Conservation (phyloP, 495 filamentous ascomycete species). For the Aspergillus saccharolyticus region DNA sequence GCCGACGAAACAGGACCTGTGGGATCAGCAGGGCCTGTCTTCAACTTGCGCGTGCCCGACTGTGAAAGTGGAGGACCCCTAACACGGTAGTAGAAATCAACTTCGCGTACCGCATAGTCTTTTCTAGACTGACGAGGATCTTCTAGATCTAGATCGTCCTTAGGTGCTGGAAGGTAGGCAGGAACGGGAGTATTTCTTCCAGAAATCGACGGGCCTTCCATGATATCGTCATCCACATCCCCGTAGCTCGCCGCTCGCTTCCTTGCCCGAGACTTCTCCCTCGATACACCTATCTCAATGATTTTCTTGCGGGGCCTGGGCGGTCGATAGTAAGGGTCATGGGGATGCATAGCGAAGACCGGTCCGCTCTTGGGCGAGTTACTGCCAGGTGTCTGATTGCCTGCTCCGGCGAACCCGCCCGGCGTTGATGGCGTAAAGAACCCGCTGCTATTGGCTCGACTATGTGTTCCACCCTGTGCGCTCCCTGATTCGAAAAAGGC, state of each 20-base stretch:
- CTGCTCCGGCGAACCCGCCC: constrained; percentile 61
- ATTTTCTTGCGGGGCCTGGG: constrained; percentile 63
- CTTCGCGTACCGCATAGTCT: constrained; percentile 88
- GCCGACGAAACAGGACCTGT: constrained; percentile 84
- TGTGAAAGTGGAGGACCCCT: constrained; percentile 84
- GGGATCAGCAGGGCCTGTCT: constrained; percentile 92
- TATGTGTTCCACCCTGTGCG: constrained; percentile 43
- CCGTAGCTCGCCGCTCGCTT: constrained; percentile 37
- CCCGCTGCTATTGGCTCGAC: constrained; percentile 45
- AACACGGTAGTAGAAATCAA: constrained; percentile 92
- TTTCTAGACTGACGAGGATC: constrained; percentile 51
- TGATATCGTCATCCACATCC: constrained; percentile 33
- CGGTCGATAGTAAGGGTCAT: constrained; percentile 79
- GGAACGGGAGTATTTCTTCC: constrained; percentile 49
- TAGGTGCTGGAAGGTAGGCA: constrained; percentile 44
- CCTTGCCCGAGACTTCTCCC: constrained; percentile 37
- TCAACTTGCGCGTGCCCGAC: constrained; percentile 72
- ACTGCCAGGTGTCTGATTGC: constrained; percentile 33
- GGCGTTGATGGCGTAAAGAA: constrained; percentile 64
- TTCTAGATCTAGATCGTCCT: constrained; percentile 53
- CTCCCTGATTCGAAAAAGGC: constrained; percentile 43
- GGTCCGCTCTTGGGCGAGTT: constrained; percentile 39
- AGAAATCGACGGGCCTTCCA: constrained; percentile 47
- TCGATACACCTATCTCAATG: constrained; percentile 42
- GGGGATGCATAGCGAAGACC: constrained; percentile 41